Percentiles rank a stretch among this genome's conserved stretches.
Evolutionary conservation across 1,284 basidiomycete species (phyloP).

Genomic region (Entoloma clypeatum): DNA sequence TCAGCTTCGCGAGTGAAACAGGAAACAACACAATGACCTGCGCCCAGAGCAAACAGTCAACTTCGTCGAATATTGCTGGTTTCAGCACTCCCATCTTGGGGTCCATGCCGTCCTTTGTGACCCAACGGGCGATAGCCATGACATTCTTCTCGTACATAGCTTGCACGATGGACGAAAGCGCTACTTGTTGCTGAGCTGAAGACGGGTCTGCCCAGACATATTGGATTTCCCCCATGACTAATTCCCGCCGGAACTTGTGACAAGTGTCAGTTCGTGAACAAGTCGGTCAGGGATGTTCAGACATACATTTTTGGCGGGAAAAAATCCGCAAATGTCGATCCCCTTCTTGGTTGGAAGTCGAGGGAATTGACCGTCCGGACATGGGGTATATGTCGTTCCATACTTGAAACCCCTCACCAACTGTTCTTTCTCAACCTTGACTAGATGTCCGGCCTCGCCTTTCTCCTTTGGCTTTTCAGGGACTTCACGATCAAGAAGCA

Average conservation of each 20-base stretch:
- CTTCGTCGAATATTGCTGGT: conserved; percentile 58
- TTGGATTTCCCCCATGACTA: conserved; percentile 82
- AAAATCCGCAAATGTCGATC: conserved; percentile 87
- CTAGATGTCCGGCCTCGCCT: conserved; percentile 29
- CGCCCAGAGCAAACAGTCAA: conserved; percentile 81
- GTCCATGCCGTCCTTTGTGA: conserved; percentile 67
- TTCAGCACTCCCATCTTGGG: conserved; percentile 81
- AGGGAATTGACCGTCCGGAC: conserved; percentile 77
- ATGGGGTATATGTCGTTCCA: conserved; percentile 84
- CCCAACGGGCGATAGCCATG: conserved; percentile 81
- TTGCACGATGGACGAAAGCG: conserved; percentile 81
- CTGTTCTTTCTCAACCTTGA: conserved; percentile 68
- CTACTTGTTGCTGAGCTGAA: conserved; percentile 72
- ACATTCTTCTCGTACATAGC: conserved; percentile 70
- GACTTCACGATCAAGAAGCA: conserved; percentile 29
- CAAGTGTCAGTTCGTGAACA: neutral
- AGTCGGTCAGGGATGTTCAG: conserved; percentile 1
- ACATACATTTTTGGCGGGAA: conserved; percentile 60
- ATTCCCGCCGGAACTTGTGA: conserved; percentile 76
- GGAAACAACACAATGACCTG: conserved; percentile 45
- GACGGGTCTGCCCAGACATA: conserved; percentile 81
- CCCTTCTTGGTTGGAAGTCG: conserved; percentile 72
- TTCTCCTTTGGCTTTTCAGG: conserved; percentile 25
- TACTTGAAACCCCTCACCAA: conserved; percentile 88
- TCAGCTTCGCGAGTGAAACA: neutral